A percentile compares a stretch with the other conserved stretches of the same genome.
phyloP scores from a whole-genome alignment of 768 basidiomycete species.

The Suillus subaureus region DNA sequence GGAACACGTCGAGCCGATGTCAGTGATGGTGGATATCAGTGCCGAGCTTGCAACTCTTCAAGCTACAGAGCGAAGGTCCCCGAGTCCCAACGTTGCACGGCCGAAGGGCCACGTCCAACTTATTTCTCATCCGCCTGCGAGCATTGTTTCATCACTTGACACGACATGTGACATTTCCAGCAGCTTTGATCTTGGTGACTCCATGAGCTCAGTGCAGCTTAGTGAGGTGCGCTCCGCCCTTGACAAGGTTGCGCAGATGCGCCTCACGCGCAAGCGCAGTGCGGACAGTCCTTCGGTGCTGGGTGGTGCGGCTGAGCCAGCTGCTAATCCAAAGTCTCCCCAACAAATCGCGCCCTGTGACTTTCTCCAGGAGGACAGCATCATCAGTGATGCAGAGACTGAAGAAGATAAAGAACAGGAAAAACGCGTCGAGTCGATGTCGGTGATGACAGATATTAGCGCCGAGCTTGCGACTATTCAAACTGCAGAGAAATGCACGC shows the following conservation, averaged over 20 bases:
- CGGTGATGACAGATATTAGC: constrained; percentile 40
- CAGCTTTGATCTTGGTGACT: constrained; percentile 35
- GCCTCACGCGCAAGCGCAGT: constrained; percentile 46
- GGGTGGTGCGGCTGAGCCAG: not conserved
- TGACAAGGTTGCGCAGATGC: constrained; percentile 58
- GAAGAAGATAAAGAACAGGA: constrained; percentile 28
- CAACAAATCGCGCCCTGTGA: not conserved
- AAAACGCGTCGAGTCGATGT: constrained; percentile 41
- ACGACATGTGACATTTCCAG: constrained; percentile 27
- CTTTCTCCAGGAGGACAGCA: constrained; percentile 5
- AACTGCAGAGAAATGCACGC: constrained; percentile 44
- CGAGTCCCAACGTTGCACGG: constrained; percentile 22
- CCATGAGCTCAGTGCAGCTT: constrained; percentile 56
- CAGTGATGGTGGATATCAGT: constrained; percentile 40
- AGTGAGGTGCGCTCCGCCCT: constrained; percentile 74
- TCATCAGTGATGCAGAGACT: constrained; percentile 18
- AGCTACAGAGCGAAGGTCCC: constrained; percentile 36
- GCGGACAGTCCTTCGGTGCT: constrained; percentile 42
- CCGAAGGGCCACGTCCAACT: constrained; percentile 18
- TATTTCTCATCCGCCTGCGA: constrained; percentile 14
- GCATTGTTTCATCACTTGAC: constrained; percentile 21
- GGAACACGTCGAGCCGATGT: constrained; percentile 32
- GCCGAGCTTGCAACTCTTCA: constrained; percentile 53
- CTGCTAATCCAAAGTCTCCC: not conserved
- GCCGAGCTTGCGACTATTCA: constrained; percentile 54